These are phyloP conservation scores for Orbilia blumenaviensis DNA, from an alignment of 2,329 filamentous ascomycete genomes.

Conservation along the genomic window DNA sequence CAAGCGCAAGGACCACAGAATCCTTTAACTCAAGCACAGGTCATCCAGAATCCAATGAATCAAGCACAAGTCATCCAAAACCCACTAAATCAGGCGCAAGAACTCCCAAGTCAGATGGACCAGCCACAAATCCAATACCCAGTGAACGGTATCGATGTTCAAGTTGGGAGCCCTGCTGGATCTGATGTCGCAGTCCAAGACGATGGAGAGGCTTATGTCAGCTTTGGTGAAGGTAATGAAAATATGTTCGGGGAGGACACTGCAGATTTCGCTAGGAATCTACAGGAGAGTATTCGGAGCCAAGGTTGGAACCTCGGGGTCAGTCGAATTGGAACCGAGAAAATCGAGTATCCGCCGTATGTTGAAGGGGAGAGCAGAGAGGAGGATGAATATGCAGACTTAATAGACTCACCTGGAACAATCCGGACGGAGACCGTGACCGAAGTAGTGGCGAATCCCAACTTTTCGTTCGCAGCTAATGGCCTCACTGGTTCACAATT, in stretches of 20 bases:
- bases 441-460: neutral
- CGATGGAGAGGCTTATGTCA: neutral
- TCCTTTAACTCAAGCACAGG: neutral
- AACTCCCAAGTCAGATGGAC: neutral
- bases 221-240: slow-evolving; percentile 10
- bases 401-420: neutral
- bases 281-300: neutral
- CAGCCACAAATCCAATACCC: neutral
- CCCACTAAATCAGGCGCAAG: neutral
- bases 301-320: neutral
- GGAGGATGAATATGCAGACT: neutral
- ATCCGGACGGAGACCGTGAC: neutral
- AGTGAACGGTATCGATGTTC: neutral
- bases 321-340: neutral
- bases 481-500: neutral
- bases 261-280: neutral
- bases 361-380: neutral
- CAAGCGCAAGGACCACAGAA: neutral
- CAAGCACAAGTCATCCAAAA: neutral
- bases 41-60: neutral
- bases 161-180: neutral
- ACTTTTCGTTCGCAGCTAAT: slow-evolving; percentile 26
- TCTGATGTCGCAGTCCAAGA: neutral
- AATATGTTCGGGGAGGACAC: neutral
- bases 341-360: neutral